These are phyloP conservation scores for Pichia scutulata DNA, from an alignment of 805 yeast genomes.

Conservation along the genomic window DNA sequence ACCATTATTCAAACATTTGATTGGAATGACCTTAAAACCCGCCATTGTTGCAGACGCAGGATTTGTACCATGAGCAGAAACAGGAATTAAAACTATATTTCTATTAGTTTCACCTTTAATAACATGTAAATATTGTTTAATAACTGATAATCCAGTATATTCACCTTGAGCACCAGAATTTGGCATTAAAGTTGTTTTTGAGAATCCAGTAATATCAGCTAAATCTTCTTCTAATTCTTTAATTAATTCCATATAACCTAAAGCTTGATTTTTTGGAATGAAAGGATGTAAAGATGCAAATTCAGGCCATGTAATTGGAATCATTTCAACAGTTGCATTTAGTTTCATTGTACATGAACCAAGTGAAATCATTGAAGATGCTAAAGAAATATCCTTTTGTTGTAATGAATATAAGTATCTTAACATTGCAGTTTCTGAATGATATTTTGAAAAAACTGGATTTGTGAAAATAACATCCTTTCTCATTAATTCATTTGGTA, in stretches of 20 bases:
- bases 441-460: slow-evolving; percentile 78
- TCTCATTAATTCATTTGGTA: slow-evolving; percentile 45
- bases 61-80: slow-evolving; percentile 96
- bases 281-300: slow-evolving; percentile 87
- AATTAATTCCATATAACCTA: slow-evolving; percentile 74
- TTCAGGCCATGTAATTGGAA: slow-evolving; percentile 91
- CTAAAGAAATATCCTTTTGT: slow-evolving; percentile 82
- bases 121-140: slow-evolving; percentile 60
- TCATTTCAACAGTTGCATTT: slow-evolving; percentile 92
- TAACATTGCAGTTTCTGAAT: slow-evolving; percentile 91
- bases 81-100: slow-evolving; percentile 89
- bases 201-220: slow-evolving; percentile 89
- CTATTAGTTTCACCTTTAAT: slow-evolving; percentile 65
- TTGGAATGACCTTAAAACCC: slow-evolving; percentile 87
- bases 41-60: slow-evolving; percentile 99
- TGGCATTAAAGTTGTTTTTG: slow-evolving; percentile 87
- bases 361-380: slow-evolving; percentile 94
- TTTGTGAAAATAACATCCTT: slow-evolving; percentile 56
- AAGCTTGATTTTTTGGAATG: slow-evolving; percentile 82
- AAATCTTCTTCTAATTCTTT: slow-evolving; percentile 74
- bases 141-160: slow-evolving; percentile 86
- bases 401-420: slow-evolving; percentile 84
- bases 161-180: slow-evolving; percentile 99
- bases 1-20: slow-evolving; percentile 80
- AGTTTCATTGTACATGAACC: slow-evolving; percentile 98